phyloP scores from a whole-genome alignment of 2,329 filamentous ascomycete species.

The Fusarium sp. region DNA sequence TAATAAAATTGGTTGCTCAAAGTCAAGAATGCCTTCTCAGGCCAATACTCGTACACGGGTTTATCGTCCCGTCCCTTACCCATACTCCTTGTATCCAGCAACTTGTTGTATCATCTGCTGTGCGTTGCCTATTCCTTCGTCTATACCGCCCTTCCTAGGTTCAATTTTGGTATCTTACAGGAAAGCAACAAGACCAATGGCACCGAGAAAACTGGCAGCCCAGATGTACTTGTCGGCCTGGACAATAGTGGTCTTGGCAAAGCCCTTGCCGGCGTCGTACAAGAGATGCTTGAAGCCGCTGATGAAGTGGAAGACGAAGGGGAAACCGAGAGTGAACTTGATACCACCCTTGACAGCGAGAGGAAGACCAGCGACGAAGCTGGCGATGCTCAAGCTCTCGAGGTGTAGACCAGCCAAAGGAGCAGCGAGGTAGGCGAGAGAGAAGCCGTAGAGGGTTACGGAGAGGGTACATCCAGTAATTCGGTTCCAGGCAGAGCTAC shows the following conservation, averaged over 20 bases:
- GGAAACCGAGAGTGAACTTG: conserved; percentile 70
- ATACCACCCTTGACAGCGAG: conserved; percentile 68
- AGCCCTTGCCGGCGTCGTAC: conserved; percentile 66
- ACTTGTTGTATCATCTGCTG: conserved; percentile 37
- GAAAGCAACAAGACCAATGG: conserved; percentile 62
- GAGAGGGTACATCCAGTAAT: conserved; percentile 83
- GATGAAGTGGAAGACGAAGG: conserved; percentile 69
- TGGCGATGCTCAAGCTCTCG: conserved; percentile 70
- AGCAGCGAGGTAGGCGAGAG: conserved; percentile 82
- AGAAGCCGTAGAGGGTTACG: conserved; percentile 83
- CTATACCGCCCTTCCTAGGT: neutral
- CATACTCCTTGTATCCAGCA: conserved; percentile 16
- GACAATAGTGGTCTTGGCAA: conserved; percentile 61
- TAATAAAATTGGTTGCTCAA: conserved; percentile 45
- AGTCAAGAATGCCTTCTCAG: conserved; percentile 38
- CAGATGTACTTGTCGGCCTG: conserved; percentile 63
- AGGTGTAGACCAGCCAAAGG: conserved; percentile 77
- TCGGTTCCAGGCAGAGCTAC: conserved; percentile 79
- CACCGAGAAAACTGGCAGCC: conserved; percentile 58
- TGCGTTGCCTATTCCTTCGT: conserved; percentile 4
- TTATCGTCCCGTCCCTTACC: conserved; percentile 6
- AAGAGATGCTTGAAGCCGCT: conserved; percentile 68
- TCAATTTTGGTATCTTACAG: conserved; percentile 52
- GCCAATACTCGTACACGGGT: conserved; percentile 42
- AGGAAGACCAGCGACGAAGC: conserved; percentile 70